Conservation (phyloP, 805 yeast genomes). For the Yarrowia divulgata region DNA sequence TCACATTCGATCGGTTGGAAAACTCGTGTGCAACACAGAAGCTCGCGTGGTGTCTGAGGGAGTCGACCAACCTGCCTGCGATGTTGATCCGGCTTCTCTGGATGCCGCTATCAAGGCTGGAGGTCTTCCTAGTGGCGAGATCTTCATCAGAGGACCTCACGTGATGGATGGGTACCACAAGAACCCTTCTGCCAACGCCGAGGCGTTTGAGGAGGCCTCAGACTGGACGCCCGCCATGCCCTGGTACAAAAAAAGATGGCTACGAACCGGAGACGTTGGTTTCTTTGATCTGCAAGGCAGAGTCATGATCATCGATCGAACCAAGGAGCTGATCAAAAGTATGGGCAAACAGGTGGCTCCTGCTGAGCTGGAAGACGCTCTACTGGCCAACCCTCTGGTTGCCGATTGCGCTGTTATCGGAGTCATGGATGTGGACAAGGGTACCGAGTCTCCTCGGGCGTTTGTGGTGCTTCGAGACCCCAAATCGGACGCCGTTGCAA, state of each 20-base stretch:
- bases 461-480: constrained; percentile 45
- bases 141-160: constrained; percentile 62
- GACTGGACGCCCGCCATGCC: constrained; percentile 12
- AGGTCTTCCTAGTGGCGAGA: constrained; percentile 55
- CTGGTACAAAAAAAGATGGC: constrained; percentile 53
- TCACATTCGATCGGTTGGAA: constrained; percentile 7
- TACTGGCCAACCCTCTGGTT: constrained; percentile 75
- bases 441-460: constrained; percentile 65
- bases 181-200: constrained; percentile 57
- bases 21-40: not conserved
- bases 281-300: constrained; percentile 56
- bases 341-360: constrained; percentile 85
- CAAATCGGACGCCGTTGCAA: constrained; percentile 41
- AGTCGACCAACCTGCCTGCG: constrained; percentile 36
- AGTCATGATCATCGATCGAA: constrained; percentile 55
- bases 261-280: constrained; percentile 66
- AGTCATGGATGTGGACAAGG: constrained; percentile 65
- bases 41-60: constrained; percentile 12
- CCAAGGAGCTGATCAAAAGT: constrained; percentile 52
- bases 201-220: constrained; percentile 53
- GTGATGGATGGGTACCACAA: constrained; percentile 60
- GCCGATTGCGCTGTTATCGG: constrained; percentile 93
- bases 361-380: constrained; percentile 89
- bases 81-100: constrained; percentile 5
- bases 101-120: constrained; percentile 12